Evolutionary conservation across 306 rosid species (phyloP), one percentile per base, ranked within the genome.

Genomic region (Begonia peltatifolia): DNA sequence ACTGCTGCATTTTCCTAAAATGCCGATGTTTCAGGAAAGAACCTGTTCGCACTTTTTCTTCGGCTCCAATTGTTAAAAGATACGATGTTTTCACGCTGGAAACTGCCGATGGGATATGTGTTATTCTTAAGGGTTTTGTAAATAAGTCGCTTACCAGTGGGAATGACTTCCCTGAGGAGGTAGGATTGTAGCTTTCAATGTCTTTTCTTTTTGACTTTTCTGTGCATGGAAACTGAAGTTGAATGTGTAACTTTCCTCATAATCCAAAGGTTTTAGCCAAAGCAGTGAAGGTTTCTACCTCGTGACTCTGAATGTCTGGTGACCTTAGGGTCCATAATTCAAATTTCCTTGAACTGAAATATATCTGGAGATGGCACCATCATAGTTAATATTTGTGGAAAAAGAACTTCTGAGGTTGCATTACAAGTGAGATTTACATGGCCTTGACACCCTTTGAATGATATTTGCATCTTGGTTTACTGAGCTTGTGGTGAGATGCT

Each of bases 141-240:
- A 77, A 87, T 74, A 63, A 73, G 63, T 55, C 23, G 68, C 76
- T 72, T 42, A 73, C 84, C 3, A 13, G 23, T 4, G 77, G 69
- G 13, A 84, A 73, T 55, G 96, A 86, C 51, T 81, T 88, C 53
- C 16, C 82, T 9, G 14, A 57, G 11, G 71, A 79, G 96, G 93
- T 83, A 64, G 11, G 15, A 5, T 3, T 54, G 6, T 2, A 47
- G 9, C 10, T 59, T 59, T 16, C 46, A 38, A 18, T 16, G 12
- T 50, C 12, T 12, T 53, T 52, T 36, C 13, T 30, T 50, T 42
- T 43, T 18, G 2, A 41, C 47, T 15, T 42, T 36, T 4, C 7
- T 38, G 6, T 60, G 6, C 14, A 6, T 20, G 10, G 15, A 2
- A 38, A 17, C 9, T 30, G 9, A 30, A 30, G 38, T 30, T 30